phyloP scores from a whole-genome alignment of 176 grass and related monocot genomes.

The Bolboschoenus planiculmis region DNA sequence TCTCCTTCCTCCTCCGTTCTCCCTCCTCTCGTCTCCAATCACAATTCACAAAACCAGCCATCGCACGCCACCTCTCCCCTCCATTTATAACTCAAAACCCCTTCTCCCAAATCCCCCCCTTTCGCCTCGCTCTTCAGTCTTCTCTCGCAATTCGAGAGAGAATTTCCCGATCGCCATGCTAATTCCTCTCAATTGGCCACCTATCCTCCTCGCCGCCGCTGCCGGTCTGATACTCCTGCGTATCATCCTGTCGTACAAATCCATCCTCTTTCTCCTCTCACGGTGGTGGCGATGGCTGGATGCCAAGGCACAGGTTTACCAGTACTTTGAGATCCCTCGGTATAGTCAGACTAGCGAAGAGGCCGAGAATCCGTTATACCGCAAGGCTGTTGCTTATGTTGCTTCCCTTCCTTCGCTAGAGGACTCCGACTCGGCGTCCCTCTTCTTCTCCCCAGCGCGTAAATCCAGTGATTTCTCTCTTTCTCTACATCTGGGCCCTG shows the following conservation, averaged over 20 bases:
- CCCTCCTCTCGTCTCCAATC: background rate
- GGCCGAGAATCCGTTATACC: constrained; percentile 43
- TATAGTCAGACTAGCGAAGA: background rate
- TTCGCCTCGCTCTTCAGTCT: background rate
- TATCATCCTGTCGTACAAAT: constrained; percentile 49
- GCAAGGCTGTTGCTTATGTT: constrained; percentile 37
- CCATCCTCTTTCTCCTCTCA: constrained; percentile 25
- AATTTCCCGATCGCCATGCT: background rate
- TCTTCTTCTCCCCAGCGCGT: constrained; percentile 29
- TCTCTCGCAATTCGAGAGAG: background rate
- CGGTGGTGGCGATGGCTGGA: constrained; percentile 55
- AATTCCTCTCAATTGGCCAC: background rate
- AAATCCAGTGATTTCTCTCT: constrained; percentile 33
- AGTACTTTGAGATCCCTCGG: constrained; percentile 60
- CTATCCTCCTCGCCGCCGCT: background rate
- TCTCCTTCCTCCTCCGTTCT: background rate
- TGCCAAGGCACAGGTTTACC: constrained; percentile 63
- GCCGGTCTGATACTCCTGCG: constrained; percentile 33
- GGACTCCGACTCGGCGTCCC: constrained; percentile 28
- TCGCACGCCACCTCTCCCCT: background rate
- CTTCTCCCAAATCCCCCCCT: background rate
- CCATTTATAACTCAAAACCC: background rate
- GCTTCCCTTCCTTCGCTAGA: constrained; percentile 48
- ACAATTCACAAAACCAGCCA: background rate
- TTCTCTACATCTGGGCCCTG: constrained; percentile 17